Evolutionary conservation across 2,329 filamentous ascomycete species (phyloP).

Genomic region (Penicillium sp.): DNA sequence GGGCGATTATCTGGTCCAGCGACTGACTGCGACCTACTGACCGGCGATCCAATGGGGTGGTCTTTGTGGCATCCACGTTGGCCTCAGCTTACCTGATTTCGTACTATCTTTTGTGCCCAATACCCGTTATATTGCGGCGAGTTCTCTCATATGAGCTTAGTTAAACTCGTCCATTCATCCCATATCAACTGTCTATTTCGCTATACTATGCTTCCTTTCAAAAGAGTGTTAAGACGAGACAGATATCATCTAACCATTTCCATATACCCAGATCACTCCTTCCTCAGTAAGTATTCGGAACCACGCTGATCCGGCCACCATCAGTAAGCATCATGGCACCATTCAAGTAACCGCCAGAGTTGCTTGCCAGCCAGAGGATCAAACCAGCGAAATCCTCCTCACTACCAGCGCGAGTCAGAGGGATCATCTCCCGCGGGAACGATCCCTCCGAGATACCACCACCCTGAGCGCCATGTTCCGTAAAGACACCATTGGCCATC

Average conservation of each 20-base stretch:
- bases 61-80: background rate
- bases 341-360: constrained; percentile 67
- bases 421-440: constrained; percentile 51
- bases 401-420: constrained; percentile 61
- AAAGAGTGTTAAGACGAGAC: background rate
- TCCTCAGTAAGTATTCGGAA: constrained; percentile 57
- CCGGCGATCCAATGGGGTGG: too few relatives aligned
- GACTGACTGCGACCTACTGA: constrained; percentile 72
- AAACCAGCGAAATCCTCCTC: constrained; percentile 66
- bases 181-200: background rate
- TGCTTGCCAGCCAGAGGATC: constrained; percentile 65
- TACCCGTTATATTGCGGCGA: background rate
- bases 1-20: constrained; percentile 77
- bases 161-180: background rate
- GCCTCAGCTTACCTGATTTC: background rate
- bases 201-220: background rate
- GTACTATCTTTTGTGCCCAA: background rate
- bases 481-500: constrained; percentile 57
- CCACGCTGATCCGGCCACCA: constrained; percentile 60
- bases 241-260: background rate
- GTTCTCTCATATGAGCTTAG: background rate
- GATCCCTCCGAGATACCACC: constrained; percentile 43
- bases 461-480: constrained; percentile 38
- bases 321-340: constrained; percentile 65
- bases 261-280: background rate